Percentiles rank a stretch among this genome's conserved stretches.
phyloP scores from a whole-genome alignment of 495 filamentous ascomycete species.

The Pseudomonodictys pantanalensis region DNA sequence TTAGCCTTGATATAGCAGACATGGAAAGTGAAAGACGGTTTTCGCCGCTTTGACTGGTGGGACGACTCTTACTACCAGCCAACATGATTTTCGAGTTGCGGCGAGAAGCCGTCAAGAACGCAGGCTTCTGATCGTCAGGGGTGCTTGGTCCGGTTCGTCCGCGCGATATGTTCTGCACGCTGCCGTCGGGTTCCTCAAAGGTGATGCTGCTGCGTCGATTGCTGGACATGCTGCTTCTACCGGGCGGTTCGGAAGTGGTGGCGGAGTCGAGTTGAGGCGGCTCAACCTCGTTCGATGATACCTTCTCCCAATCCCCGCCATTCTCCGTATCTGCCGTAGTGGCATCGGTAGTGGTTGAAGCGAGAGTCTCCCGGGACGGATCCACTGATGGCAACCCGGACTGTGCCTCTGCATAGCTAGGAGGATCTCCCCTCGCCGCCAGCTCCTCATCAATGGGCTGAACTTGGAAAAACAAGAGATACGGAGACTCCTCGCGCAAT shows the following conservation, averaged over 20 bases:
- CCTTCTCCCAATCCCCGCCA: constrained; percentile 18
- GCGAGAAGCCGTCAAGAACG: constrained; percentile 52
- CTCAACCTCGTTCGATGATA: background rate
- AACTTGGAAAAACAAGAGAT: constrained; percentile 93
- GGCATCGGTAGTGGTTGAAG: constrained; percentile 5
- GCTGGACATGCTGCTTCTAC: constrained; percentile 24
- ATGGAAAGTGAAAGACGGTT: constrained; percentile 61
- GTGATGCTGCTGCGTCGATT: constrained; percentile 22
- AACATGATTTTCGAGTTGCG: constrained; percentile 57
- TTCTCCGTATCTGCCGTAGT: constrained; percentile 18
- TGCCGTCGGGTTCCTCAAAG: constrained; percentile 27
- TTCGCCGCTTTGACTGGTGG: constrained; percentile 65
- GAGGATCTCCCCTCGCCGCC: constrained; percentile 42
- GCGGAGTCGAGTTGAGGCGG: constrained; percentile 1
- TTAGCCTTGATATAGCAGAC: constrained; percentile 65
- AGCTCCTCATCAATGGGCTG: constrained; percentile 74
- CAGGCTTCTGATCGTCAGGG: constrained; percentile 52
- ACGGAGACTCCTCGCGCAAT: constrained; percentile 81
- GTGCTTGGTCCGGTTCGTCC: constrained; percentile 43
- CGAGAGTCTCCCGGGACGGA: constrained; percentile 35
- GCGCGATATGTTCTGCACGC: constrained; percentile 41
- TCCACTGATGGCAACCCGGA: constrained; percentile 56
- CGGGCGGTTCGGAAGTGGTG: constrained; percentile 4
- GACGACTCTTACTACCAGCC: constrained; percentile 58
- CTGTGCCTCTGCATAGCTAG: constrained; percentile 51